Evolutionary conservation across 345 rosid species (phyloP).

Genomic region (Corchorus olitorius): DNA sequence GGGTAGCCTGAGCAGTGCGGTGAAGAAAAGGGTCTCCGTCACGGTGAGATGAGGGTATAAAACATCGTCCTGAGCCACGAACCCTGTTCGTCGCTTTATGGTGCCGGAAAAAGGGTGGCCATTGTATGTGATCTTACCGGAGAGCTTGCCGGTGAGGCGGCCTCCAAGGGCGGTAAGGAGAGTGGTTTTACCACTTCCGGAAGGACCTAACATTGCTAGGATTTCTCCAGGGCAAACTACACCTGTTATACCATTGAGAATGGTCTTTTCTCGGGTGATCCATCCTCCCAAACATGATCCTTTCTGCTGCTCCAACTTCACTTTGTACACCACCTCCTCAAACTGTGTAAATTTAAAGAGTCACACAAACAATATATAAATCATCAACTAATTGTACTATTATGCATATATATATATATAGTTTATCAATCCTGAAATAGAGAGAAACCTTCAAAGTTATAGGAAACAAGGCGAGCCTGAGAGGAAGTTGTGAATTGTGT

Average conservation of each 20-base stretch:
- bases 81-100: slow-evolving; percentile 79
- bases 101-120: slow-evolving; percentile 79
- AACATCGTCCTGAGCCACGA: slow-evolving; percentile 91
- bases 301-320: slow-evolving; percentile 60
- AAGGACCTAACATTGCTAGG: slow-evolving; percentile 96
- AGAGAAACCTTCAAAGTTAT: slow-evolving; percentile 77
- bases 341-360: slow-evolving; percentile 50
- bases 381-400: background rate
- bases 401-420: background rate
- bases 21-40: slow-evolving; percentile 81
- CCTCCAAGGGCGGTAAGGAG: slow-evolving; percentile 97
- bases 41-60: slow-evolving; percentile 95
- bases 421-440: slow-evolving; percentile 5
- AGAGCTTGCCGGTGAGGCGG: slow-evolving; percentile 67
- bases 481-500: slow-evolving; percentile 44
- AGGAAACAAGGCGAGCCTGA: slow-evolving; percentile 52
- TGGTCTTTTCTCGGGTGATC: slow-evolving; percentile 71
- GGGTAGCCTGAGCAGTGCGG: slow-evolving; percentile 88
- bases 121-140: slow-evolving; percentile 90
- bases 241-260: slow-evolving; percentile 79
- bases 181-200: slow-evolving; percentile 99
- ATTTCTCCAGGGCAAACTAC: slow-evolving; percentile 90
- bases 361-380: slow-evolving; percentile 4
- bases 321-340: slow-evolving; percentile 89
- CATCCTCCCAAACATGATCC: slow-evolving; percentile 55